Evolutionary conservation across 2,329 filamentous ascomycete genomes (phyloP), one percentile per base, ranked within the genome.

Genomic region (Penicillium sp.): DNA sequence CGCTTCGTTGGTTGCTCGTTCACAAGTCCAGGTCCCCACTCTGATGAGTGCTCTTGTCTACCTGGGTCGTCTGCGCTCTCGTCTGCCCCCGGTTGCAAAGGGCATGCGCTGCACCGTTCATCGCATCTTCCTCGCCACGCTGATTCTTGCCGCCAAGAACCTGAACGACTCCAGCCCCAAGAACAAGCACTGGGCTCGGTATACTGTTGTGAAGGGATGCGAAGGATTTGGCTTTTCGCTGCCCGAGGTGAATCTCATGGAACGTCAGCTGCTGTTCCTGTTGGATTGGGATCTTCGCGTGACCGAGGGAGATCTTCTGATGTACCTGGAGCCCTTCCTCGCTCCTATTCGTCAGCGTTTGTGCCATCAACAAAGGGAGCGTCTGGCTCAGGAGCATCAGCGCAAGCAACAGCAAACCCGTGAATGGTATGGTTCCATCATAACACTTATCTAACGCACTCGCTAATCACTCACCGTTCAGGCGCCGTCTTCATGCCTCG

Each of bases 171-270:
- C 88, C 45, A 95, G 88, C 9, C 92, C 92, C 47, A 96, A 96
- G 81, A 98, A 98, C 79, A 96, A 96, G 80, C 92, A 98, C 75
- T 98, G 92, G 92, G 89, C 92, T 50, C 83, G 81, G 57, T 98
- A 96, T 74, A 94, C 84, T 43, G 71, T 82, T 56, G 82, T 95
- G 53, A 75, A 74, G 46, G 79, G 77, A 37, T 83, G 74, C 63
- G 79, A 80, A 8, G 78, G 74, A 58, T 98, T 96, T 59, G 85
- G 88, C 54, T 96, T 98, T 74, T 90, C 82, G 56, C 76, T 89
- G 52, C 92, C 86, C 23, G 92, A 98, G 70, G 92, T 98, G 56
- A 98, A 98, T 72, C 76, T 96, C 46, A 98, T 98, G 92, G 92
- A 98, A 76, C 93, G 94, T 76, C 92, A 98, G 69, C 77, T 98